phyloP scores from a whole-genome alignment of 768 basidiomycete genomes.

The Boletus vermiculosoides region DNA sequence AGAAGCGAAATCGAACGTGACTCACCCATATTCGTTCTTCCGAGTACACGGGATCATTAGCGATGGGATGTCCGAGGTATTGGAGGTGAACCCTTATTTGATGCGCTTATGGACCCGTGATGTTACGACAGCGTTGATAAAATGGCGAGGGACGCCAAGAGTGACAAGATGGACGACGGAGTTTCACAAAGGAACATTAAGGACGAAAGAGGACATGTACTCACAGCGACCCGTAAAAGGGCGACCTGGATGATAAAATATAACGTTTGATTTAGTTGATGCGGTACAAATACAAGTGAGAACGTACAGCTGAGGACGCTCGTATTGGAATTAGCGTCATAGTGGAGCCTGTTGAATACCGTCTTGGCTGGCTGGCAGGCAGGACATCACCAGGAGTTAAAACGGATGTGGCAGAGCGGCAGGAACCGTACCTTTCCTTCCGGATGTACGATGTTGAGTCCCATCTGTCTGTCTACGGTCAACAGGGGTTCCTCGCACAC shows the following conservation, averaged over 20 bases:
- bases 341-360: conserved; percentile 77
- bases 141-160: neutral
- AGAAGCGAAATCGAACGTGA: conserved; percentile 1
- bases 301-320: conserved; percentile 80
- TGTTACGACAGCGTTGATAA: conserved; percentile 7
- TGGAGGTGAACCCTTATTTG: conserved; percentile 97
- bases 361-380: conserved; percentile 75
- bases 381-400: neutral
- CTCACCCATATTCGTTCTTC: conserved; percentile 73
- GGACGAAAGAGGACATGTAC: conserved; percentile 28
- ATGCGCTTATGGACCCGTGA: conserved; percentile 59
- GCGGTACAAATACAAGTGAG: neutral
- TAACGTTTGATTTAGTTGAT: conserved; percentile 2
- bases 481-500: conserved; percentile 82
- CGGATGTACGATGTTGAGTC: conserved; percentile 92
- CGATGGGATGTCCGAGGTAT: conserved; percentile 89
- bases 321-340: conserved; percentile 76
- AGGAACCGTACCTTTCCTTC: conserved; percentile 74
- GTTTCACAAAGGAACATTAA: neutral
- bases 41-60: conserved; percentile 94
- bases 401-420: neutral
- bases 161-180: neutral
- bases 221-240: conserved; percentile 92
- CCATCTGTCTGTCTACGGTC: conserved; percentile 95
- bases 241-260: conserved; percentile 48